Percentiles rank a stretch among this genome's conserved stretches.
Conservation (phyloP, 2,329 filamentous ascomycete genomes). For the Fusarium robinianum region DNA sequence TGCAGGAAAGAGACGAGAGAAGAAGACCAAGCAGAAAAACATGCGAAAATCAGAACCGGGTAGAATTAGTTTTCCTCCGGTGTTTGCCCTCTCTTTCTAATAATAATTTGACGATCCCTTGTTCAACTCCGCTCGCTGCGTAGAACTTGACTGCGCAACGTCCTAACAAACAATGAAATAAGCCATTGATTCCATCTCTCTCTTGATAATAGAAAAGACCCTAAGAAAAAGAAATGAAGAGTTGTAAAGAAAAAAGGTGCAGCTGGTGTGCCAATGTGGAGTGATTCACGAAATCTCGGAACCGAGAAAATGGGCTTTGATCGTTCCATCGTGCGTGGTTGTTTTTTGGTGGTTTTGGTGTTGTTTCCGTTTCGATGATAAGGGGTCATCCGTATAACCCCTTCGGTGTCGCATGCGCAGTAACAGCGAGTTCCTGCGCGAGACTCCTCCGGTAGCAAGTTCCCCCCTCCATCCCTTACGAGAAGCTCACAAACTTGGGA, state of each 20-base stretch:
- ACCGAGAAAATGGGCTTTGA: too few species aligned
- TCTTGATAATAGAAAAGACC: slow-evolving; percentile 2
- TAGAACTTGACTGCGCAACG: slow-evolving; percentile 19
- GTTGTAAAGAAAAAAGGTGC: slow-evolving; percentile 20
- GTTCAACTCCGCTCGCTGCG: slow-evolving; percentile 28
- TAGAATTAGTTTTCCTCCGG: slow-evolving; percentile 4
- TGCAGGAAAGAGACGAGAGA: slow-evolving; percentile 11
- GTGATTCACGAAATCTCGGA: too few species aligned
- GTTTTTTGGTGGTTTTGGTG: too few species aligned
- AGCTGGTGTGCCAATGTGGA: slow-evolving; percentile 28
- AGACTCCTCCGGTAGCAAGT: too few species aligned
- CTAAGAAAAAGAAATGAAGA: slow-evolving; percentile 10
- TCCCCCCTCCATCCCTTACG: slow-evolving; percentile 32
- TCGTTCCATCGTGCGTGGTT: too few species aligned
- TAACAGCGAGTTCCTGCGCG: too few species aligned
- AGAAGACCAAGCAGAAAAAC: slow-evolving; percentile 10
- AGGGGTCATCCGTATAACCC: too few species aligned
- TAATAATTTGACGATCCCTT: slow-evolving; percentile 24
- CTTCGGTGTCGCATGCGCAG: too few species aligned
- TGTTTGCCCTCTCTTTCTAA: too few species aligned
- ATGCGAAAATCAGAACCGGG: slow-evolving; percentile 9
- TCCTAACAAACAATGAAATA: slow-evolving; percentile 2
- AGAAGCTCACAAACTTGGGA: slow-evolving; percentile 94
- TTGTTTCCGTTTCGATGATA: neutral
- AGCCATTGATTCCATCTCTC: slow-evolving; percentile 6